Base-by-base conservation (phyloP, 164 flowering plant species). In the Brasenia schreberi region DNA sequence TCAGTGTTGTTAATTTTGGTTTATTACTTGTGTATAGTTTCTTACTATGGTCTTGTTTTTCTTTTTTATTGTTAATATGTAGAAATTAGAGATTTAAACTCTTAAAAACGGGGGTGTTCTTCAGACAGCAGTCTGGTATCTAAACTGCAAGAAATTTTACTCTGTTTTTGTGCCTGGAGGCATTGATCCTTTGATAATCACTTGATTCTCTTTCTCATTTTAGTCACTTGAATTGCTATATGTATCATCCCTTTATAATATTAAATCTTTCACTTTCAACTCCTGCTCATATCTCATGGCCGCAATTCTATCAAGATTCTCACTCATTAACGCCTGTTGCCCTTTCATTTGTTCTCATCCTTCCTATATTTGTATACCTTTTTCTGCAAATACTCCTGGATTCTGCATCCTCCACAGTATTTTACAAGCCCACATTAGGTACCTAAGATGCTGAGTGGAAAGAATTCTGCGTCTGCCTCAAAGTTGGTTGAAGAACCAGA, bases 341-440 rank as follows among this genome's bases (percentile, higher is more conserved):
- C 88, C 92, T 82, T 85, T 85, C 89, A 68, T 81, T 78, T 84
- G 81, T 75, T 85, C 80, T 78, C 88, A 77, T 65, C 83, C 92
- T 81, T 77, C 81, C 94, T 76, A 76, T 77, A 71, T 81, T 78
- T 79, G 65, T 80, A 67, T 77, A 75, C 87, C 78, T 86, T 79
- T 83, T 11, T 72, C 85, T 79, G 72, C 82, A 80, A 85, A 82
- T 84, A 83, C 83, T 83, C 82, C 86, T 81, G 82, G 90, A 83
- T 85, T 78, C 87, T 81, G 78, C 80, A 76, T 82, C 77, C 81
- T 81, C 73, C 87, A 85, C 82, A 86, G 92, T 81, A 80, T 74
- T 72, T 78, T 77, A 81, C 81, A 83, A 87, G 84, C 76, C 76
- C 80, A 60, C 77, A 19, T 78, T 79, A 81, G 81, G 77, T 73